phyloP scores from a whole-genome alignment of 495 filamentous ascomycete genomes.

The Tuber microsphaerosporum region DNA sequence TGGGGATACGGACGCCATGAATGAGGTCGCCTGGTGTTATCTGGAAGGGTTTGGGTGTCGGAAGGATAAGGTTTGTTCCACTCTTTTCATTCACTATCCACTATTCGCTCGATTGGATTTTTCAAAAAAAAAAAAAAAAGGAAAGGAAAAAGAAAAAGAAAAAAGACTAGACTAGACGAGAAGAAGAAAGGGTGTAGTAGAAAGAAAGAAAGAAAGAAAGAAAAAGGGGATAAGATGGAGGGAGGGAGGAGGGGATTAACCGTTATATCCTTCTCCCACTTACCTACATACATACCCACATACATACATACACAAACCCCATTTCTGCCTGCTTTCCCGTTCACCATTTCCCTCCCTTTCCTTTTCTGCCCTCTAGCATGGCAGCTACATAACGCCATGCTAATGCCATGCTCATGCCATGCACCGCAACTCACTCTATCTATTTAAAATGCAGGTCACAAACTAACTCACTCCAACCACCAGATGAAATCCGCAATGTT shows the following conservation, averaged over 20 bases:
- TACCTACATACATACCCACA: conserved; percentile 6
- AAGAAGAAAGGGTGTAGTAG: neutral
- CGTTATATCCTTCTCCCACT: conserved; percentile 21
- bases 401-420: neutral
- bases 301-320: conserved; percentile 11
- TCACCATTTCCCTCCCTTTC: conserved; percentile 28
- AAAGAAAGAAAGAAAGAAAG: neutral
- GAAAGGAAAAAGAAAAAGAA: neutral
- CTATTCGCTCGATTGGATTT: conserved; percentile 16
- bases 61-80: conserved; percentile 84
- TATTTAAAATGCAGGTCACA: conserved; percentile 15
- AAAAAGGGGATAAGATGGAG: neutral
- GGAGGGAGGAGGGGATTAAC: conserved; percentile 7
- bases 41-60: conserved; percentile 86
- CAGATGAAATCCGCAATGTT: conserved; percentile 65
- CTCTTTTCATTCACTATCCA: neutral
- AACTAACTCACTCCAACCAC: neutral
- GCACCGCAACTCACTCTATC: conserved; percentile 3
- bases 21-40: conserved; percentile 94
- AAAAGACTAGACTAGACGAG: neutral
- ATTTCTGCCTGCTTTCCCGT: conserved; percentile 7
- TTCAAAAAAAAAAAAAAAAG: neutral
- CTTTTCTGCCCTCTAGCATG: conserved; percentile 4
- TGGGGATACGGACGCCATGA: conserved; percentile 96
- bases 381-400: conserved; percentile 11